Evolutionary conservation across 2,329 filamentous ascomycete species (phyloP).

Genomic region (Ustulina deusta): DNA sequence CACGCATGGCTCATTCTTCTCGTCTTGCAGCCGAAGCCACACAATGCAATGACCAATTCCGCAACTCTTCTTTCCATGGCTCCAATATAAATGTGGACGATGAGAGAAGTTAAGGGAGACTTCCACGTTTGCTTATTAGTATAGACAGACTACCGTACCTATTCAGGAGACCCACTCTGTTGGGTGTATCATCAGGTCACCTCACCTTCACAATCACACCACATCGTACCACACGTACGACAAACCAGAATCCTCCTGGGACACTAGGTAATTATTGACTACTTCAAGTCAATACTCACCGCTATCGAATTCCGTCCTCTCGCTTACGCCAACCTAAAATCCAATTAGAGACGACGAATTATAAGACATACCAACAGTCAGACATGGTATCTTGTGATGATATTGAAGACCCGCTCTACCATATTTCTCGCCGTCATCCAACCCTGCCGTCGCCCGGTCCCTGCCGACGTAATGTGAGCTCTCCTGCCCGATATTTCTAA

Average conservation of each 20-base stretch:
- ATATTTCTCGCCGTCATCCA: conserved; percentile 10
- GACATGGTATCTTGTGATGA: conserved; percentile 1
- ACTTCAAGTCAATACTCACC: neutral
- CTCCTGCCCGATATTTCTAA: neutral
- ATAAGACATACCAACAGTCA: conserved; percentile 18
- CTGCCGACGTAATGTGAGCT: conserved; percentile 16
- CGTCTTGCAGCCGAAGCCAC: neutral
- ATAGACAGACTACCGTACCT: neutral
- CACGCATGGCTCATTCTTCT: neutral
- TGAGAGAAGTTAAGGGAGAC: neutral
- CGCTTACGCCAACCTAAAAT: neutral
- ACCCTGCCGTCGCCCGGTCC: conserved; percentile 24
- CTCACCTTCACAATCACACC: conserved; percentile 20
- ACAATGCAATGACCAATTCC: neutral
- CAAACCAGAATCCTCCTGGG: conserved; percentile 40
- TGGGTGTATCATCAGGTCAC: conserved; percentile 43
- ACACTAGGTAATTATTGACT: neutral
- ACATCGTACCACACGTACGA: conserved; percentile 41
- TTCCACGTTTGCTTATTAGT: neutral
- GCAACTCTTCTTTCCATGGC: conserved; percentile 2
- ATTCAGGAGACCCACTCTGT: conserved; percentile 24
- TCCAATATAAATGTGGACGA: neutral
- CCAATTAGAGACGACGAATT: conserved; percentile 8
- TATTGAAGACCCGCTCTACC: conserved; percentile 23
- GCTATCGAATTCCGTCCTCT: neutral